Percentiles rank a stretch among this genome's conserved stretches.
Conservation (phyloP, 2,329 filamentous ascomycete genomes). For the Colletotrichum musae region DNA sequence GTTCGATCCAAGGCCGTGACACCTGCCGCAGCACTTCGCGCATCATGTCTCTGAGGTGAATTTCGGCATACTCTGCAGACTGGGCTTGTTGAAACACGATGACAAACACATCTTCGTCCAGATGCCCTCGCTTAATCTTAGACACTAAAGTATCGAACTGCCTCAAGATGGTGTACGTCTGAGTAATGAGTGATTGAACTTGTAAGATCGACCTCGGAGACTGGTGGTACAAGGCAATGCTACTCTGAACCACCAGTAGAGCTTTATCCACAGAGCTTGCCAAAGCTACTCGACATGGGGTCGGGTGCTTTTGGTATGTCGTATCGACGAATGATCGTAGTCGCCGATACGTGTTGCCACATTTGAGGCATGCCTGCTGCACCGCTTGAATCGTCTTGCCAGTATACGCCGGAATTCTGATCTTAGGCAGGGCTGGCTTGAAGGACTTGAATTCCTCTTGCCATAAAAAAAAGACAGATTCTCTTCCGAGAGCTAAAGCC, state of each 20-base stretch:
- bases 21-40: constrained; percentile 76
- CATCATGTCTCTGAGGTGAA: constrained; percentile 74
- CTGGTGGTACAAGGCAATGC: constrained; percentile 60
- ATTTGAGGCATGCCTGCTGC: constrained; percentile 61
- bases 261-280: constrained; percentile 64
- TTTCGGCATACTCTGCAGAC: constrained; percentile 74
- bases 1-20: constrained; percentile 76
- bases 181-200: constrained; percentile 65
- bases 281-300: constrained; percentile 66
- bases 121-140: constrained; percentile 57
- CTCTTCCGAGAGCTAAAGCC: constrained; percentile 77
- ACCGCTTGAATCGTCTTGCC: constrained; percentile 62
- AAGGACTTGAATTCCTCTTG: constrained; percentile 68
- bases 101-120: constrained; percentile 75
- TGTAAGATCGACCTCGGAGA: constrained; percentile 65
- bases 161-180: constrained; percentile 62
- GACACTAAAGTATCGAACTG: constrained; percentile 67
- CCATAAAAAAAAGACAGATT: constrained; percentile 79
- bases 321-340: constrained; percentile 63
- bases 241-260: constrained; percentile 63
- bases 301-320: constrained; percentile 60
- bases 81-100: constrained; percentile 74
- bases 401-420: constrained; percentile 72
- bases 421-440: constrained; percentile 58
- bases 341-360: constrained; percentile 62